Conservation (phyloP, 176 grass and related monocot genomes). For the barley (Hordeum vulgare) region DNA sequence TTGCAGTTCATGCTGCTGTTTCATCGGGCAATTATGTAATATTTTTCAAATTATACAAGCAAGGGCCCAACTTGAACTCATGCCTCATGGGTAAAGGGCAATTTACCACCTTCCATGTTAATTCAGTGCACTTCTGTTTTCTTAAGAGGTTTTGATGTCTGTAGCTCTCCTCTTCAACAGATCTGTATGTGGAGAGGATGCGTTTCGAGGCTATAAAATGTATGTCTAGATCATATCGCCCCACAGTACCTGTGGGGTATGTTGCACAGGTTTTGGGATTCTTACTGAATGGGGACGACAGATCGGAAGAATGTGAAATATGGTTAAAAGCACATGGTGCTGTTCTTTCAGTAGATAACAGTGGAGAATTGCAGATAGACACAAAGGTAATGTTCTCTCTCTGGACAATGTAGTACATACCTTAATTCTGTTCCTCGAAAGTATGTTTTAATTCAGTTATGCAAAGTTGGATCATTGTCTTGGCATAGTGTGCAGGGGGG, state of each 20-base stretch:
- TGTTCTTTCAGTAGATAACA: constrained; percentile 48
- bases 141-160: constrained; percentile 13
- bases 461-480: not conserved
- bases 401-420: not conserved
- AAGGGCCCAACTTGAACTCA: constrained; percentile 78
- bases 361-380: constrained; percentile 70
- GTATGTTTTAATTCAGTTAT: not conserved
- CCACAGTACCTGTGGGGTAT: constrained; percentile 58
- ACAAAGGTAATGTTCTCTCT: constrained; percentile 59
- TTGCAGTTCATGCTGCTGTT: constrained; percentile 74
- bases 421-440: not conserved
- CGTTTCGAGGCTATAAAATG: constrained; percentile 88
- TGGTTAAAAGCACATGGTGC: constrained; percentile 94
- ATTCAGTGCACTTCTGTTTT: constrained; percentile 12
- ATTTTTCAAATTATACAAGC: constrained; percentile 89
- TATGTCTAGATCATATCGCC: constrained; percentile 83
- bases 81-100: constrained; percentile 80
- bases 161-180: constrained; percentile 35
- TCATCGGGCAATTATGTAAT: constrained; percentile 89
- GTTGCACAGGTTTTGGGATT: constrained; percentile 75
- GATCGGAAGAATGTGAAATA: constrained; percentile 62
- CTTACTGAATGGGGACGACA: constrained; percentile 28
- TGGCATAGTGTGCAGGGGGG: not conserved
- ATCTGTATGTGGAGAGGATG: constrained; percentile 82
- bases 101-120: not conserved